Evolutionary conservation across 2,329 filamentous ascomycete species (phyloP).

Genomic region (Elsinoe ampelina): DNA sequence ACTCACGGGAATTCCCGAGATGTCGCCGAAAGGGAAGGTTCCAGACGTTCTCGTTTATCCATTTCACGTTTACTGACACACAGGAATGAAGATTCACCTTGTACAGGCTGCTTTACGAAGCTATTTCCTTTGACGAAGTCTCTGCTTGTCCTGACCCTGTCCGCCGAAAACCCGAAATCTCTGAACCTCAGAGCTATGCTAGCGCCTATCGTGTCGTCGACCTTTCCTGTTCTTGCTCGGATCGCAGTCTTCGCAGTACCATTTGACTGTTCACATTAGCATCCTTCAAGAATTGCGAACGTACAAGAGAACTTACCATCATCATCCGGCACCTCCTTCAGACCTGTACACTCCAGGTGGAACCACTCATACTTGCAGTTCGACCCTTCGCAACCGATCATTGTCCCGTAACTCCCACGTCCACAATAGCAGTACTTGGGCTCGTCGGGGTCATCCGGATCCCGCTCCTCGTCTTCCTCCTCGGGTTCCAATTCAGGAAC

Average conservation of each 20-base stretch:
- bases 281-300: background rate
- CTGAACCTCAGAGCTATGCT: background rate
- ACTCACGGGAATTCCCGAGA: slow-evolving; percentile 6
- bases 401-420: slow-evolving; percentile 55
- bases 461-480: slow-evolving; percentile 41
- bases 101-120: no score
- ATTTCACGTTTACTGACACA: background rate
- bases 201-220: slow-evolving; percentile 7
- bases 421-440: slow-evolving; percentile 58
- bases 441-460: slow-evolving; percentile 46
- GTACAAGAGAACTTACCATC: slow-evolving; percentile 28
- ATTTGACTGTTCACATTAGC: slow-evolving; percentile 19
- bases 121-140: no score
- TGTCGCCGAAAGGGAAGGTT: slow-evolving; percentile 10
- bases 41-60: background rate
- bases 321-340: slow-evolving; percentile 50
- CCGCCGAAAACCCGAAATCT: background rate
- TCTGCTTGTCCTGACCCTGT: background rate
- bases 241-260: slow-evolving; percentile 20
- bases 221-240: slow-evolving; percentile 12
- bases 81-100: background rate
- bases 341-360: slow-evolving; percentile 54
- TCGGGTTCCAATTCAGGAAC: slow-evolving; percentile 23
- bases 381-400: slow-evolving; percentile 60
- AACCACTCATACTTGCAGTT: slow-evolving; percentile 58